phyloP scores from a whole-genome alignment of 352 stramenopile species.

The Saprolegnia parasitica region DNA sequence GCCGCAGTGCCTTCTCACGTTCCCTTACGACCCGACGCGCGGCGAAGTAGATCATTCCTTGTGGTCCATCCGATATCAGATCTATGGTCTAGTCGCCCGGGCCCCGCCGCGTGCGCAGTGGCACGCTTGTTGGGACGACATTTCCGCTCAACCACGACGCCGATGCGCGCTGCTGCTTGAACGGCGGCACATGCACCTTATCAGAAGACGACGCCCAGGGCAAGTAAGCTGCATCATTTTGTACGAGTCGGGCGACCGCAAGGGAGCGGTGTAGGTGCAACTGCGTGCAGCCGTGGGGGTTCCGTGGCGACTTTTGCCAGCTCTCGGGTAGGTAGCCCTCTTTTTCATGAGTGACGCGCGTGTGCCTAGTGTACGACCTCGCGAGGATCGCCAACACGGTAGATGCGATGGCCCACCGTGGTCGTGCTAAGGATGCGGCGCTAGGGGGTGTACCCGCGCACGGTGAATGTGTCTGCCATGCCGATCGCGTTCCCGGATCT shows the following conservation, averaged over 20 bases:
- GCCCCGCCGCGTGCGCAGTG: slow-evolving; percentile 54
- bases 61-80: no score
- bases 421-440: neutral
- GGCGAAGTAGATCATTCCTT: slow-evolving; percentile 48
- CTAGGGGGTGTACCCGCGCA: slow-evolving; percentile 35
- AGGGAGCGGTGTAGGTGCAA: slow-evolving; percentile 33
- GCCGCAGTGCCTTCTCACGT: slow-evolving; percentile 43
- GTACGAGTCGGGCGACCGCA: neutral
- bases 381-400: slow-evolving; percentile 42
- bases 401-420: neutral
- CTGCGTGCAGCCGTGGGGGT: slow-evolving; percentile 62
- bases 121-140: slow-evolving; percentile 47
- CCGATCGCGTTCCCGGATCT: slow-evolving; percentile 45
- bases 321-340: slow-evolving; percentile 44
- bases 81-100: slow-evolving; percentile 36
- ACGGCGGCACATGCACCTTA: slow-evolving; percentile 43
- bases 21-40: slow-evolving; percentile 54
- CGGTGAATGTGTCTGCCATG: slow-evolving; percentile 36
- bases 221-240: slow-evolving; percentile 26
- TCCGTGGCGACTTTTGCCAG: slow-evolving; percentile 60
- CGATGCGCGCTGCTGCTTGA: slow-evolving; percentile 60
- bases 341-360: neutral
- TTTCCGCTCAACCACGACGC: slow-evolving; percentile 74
- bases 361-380: slow-evolving; percentile 52
- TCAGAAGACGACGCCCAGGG: slow-evolving; percentile 56